phyloP scores from a whole-genome alignment of 148 eudicot genomes.

The Polygonum maritimum region DNA sequence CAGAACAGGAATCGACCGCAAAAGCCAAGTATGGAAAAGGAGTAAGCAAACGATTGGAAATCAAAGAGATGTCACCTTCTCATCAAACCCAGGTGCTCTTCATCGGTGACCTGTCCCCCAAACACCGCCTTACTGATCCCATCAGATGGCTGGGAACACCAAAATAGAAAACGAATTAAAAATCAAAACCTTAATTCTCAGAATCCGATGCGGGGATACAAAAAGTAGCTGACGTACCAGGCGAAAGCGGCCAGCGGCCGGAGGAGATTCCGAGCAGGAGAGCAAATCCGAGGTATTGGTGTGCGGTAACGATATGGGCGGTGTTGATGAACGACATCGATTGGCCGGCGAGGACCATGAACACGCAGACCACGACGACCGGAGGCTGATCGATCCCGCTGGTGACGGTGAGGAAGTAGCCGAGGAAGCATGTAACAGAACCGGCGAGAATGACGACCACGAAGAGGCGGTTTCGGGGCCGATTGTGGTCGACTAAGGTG shows the following conservation, averaged over 20 bases:
- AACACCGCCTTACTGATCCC: constrained; percentile 1
- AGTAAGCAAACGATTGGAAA: too few relatives aligned
- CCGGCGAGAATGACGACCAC: too few relatives aligned
- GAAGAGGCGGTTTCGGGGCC: too few relatives aligned
- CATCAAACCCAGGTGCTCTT: neutral
- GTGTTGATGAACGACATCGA: too few relatives aligned
- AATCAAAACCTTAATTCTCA: neutral
- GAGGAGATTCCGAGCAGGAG: neutral
- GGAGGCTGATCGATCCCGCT: too few relatives aligned
- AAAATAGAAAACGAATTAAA: neutral
- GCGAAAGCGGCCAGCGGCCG: neutral
- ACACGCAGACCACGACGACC: too few relatives aligned
- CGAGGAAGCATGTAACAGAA: too few relatives aligned
- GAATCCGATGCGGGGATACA: neutral
- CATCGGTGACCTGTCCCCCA: constrained; percentile 6
- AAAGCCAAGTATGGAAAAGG: too few relatives aligned
- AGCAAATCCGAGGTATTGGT: neutral
- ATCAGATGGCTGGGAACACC: constrained; percentile 1
- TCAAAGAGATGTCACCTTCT: neutral
- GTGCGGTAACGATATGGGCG: too few relatives aligned
- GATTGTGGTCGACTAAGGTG: too few relatives aligned
- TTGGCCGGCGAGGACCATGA: too few relatives aligned
- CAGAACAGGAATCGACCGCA: neutral
- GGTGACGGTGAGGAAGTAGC: too few relatives aligned
- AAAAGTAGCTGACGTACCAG: neutral